phyloP scores from a whole-genome alignment of 495 filamentous ascomycete genomes.

The Penicillium verhagenii region DNA sequence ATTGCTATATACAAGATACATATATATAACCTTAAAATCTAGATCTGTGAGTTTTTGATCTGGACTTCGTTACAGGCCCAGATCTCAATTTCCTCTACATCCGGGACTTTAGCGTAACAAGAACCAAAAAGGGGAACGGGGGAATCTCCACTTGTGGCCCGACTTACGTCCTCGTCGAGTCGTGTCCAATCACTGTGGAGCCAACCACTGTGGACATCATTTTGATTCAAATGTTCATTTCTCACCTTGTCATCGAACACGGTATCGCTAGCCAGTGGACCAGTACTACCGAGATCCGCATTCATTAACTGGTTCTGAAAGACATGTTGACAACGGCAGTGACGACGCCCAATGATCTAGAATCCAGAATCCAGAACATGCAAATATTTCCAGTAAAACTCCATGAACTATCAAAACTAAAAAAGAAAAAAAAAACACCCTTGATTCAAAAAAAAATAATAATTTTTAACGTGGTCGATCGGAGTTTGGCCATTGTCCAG shows the following conservation, averaged over 20 bases:
- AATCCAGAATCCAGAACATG: background rate
- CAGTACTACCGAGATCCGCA: too few species aligned
- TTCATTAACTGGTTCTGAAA: too few species aligned
- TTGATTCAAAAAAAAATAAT: background rate
- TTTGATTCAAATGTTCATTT: too few species aligned
- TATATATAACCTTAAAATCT: too few species aligned
- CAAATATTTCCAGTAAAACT: too few species aligned
- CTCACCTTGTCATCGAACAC: background rate
- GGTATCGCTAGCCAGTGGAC: background rate
- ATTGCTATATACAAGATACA: too few species aligned
- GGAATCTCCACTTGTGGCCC: background rate
- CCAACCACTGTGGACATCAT: too few species aligned
- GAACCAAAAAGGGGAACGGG: background rate
- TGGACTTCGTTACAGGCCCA: too few species aligned
- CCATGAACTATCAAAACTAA: background rate
- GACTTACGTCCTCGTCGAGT: background rate
- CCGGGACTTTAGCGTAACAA: background rate
- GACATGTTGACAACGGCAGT: too few species aligned
- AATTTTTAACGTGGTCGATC: background rate
- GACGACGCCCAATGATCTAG: background rate
- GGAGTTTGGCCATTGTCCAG: background rate
- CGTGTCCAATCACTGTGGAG: background rate
- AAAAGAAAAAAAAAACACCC: background rate
- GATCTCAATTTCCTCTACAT: background rate
- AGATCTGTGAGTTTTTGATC: too few species aligned